phyloP scores from a whole-genome alignment of 2,329 filamentous ascomycete species.

The Cladophialophora immunda region DNA sequence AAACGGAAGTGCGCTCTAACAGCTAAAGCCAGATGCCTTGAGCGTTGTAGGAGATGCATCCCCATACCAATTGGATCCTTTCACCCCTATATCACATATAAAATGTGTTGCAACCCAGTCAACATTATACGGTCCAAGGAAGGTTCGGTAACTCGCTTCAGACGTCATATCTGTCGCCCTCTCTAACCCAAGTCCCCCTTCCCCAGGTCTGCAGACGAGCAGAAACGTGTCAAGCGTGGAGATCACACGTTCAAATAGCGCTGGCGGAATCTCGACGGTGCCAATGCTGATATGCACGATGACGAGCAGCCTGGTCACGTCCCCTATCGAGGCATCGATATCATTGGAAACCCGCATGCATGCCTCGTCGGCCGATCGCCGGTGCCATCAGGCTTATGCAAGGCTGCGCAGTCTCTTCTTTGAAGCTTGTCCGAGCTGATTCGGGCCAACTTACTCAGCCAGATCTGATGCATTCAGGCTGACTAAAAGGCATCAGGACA shows the following conservation, averaged over 20 bases:
- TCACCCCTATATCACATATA: background rate
- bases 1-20: background rate
- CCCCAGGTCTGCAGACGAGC: background rate
- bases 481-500: slow-evolving; percentile 1
- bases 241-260: background rate
- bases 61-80: background rate
- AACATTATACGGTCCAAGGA: background rate
- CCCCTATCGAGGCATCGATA: background rate
- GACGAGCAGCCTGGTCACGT: background rate
- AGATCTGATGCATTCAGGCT: slow-evolving; percentile 6
- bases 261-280: background rate
- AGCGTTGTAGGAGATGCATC: background rate
- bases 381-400: background rate
- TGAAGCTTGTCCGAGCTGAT: background rate
- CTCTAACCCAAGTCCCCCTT: background rate
- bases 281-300: background rate
- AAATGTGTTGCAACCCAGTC: background rate
- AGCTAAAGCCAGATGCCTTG: background rate
- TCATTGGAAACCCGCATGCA: background rate
- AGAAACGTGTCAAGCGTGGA: background rate
- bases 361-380: background rate
- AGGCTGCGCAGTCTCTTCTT: background rate
- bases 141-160: background rate
- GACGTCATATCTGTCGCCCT: background rate
- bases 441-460: background rate